Evolutionary conservation across 2,329 filamentous ascomycete species (phyloP), one percentile per base, ranked within the genome.

Genomic region (Nemania sp.): DNA sequence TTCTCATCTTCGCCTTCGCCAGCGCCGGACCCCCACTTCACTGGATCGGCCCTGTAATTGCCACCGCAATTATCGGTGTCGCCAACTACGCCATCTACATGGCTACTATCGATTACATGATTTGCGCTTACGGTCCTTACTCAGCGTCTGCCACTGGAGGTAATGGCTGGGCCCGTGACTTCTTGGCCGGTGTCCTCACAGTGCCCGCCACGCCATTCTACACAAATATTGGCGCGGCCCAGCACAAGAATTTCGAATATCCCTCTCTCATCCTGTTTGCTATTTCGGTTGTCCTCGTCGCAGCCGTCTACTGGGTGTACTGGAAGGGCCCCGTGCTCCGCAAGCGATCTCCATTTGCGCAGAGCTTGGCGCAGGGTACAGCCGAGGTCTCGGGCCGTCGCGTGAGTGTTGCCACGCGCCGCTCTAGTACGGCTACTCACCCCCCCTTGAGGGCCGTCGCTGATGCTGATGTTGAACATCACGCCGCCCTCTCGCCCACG

Each of bases 71-170:
- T 45, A 86, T 91, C 58, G 89, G 88, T 53, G 87, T 91, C 51
- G 89, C 89, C 60, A 91, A 91, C 74, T 86, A 85, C 71, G 79
- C 82, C 27, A 90, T 89, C 66, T 90, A 91, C 79, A 89, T 90
- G 85, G 88, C 88, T 24, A 89, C 88, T 2, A 89, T 91, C 70
- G 88, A 90, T 73, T 90, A 90, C 76, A 89, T 90, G 85, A 87
- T 90, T 69, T 89, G 86, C 69, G 88, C 89, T 6, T 92, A 92
- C 73, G 89, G 88, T 0, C 86, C 86, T 0, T 91, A 90, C 77
- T 87, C 88, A 1, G 88, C 89, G 8, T 90, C 87, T 1, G 89
- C 89, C 0, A 90, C 88, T 0, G 89, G 89, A 58, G 89, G 89
- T 20, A 91, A 91, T 72, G 89, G 88, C 22, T 90, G 89, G 80